Conservation (phyloP, 768 basidiomycete genomes). For the Leucosporidium yakuticum region DNA sequence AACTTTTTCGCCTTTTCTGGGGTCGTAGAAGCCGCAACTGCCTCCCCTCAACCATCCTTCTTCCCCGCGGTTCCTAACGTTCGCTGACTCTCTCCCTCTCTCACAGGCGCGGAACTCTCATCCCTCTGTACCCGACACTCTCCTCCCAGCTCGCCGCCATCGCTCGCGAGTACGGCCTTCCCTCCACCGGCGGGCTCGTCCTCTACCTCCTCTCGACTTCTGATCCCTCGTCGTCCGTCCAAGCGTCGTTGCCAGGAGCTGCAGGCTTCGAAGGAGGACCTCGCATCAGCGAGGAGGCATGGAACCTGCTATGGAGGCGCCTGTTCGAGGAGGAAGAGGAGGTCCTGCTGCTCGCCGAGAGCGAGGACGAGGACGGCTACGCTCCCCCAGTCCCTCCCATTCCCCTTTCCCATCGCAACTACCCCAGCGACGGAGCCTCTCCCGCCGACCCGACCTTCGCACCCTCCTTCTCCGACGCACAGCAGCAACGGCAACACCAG, state of each 20-base stretch:
- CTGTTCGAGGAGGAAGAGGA: slow-evolving; percentile 33
- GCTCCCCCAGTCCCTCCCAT: slow-evolving; percentile 51
- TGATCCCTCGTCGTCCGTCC: slow-evolving; percentile 30
- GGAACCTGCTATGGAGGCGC: slow-evolving; percentile 70
- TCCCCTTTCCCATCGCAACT: slow-evolving; percentile 34
- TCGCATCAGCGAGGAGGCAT: slow-evolving; percentile 75
- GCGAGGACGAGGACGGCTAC: slow-evolving; percentile 42
- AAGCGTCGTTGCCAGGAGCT: slow-evolving; percentile 41
- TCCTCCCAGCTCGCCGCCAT: slow-evolving; percentile 78
- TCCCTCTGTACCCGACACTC: slow-evolving; percentile 76
- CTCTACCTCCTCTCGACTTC: slow-evolving; percentile 65
- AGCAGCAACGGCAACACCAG: too few relatives aligned
- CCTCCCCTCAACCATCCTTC: too few relatives aligned
- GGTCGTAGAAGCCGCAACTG: too few relatives aligned
- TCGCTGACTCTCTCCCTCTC: slow-evolving; percentile 51
- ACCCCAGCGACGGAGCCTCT: not conserved
- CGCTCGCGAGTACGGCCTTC: slow-evolving; percentile 86
- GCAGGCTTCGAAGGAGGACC: slow-evolving; percentile 54
- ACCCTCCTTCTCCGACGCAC: not conserved
- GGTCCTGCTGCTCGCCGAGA: slow-evolving; percentile 5
- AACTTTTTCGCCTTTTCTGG: slow-evolving; percentile 42
- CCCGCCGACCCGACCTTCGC: not conserved
- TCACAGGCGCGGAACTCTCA: slow-evolving; percentile 75
- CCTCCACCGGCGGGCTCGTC: slow-evolving; percentile 72
- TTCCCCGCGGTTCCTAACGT: not conserved